Base-by-base conservation (phyloP, 352 stramenopile genomes). In the Phytophthora ramorum region DNA sequence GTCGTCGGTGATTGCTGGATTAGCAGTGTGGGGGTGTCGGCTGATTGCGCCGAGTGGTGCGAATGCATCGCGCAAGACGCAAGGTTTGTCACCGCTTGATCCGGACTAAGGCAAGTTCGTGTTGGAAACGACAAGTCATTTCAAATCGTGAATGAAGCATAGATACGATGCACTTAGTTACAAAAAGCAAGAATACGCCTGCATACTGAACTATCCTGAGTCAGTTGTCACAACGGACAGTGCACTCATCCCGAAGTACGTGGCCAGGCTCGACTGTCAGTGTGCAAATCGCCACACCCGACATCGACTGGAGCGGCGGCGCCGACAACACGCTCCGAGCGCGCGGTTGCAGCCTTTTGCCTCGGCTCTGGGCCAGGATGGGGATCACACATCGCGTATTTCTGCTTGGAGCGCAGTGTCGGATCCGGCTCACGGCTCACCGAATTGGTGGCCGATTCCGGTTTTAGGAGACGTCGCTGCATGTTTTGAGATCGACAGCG, bases 371-470 rank as follows among this genome's bases (percentile, higher is more conserved):
- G 50, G 43, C 41, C 50, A 62, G 13, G 59, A 67, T 67, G 50
- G 58, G 58, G 58, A 66, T 61, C 58, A 49, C 48, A 54, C 47
- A 22, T 49, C 50, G 50, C 59, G 59, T 47, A 61, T 67, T 67
- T 67, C 59, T 67, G 50, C 59, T 67, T 67, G 32, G 59, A 19
- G 63, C 19, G 28, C 34, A 52, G 48, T 47, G 43, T 12, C 16
- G 35, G 35, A 41, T 41, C 28, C 37, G 7, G 22, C 22, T 51
- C 47, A 56, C 32, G 20, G 20, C 12, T 51, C 28, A 24, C 12
- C 17, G 17, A n/a, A 28, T 14, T 6, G 17, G 16, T 40, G 28
- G 26, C 7, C 26, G 26, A 32, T 32, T 8, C 13, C 7, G 38
- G 40, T 22, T 46, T 46, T 24, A 46, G 17, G n/a, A 5, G 10